These are phyloP conservation scores for Chenopodium berlandieri DNA, from an alignment of 148 eudicot genomes.

Conservation along the genomic window DNA sequence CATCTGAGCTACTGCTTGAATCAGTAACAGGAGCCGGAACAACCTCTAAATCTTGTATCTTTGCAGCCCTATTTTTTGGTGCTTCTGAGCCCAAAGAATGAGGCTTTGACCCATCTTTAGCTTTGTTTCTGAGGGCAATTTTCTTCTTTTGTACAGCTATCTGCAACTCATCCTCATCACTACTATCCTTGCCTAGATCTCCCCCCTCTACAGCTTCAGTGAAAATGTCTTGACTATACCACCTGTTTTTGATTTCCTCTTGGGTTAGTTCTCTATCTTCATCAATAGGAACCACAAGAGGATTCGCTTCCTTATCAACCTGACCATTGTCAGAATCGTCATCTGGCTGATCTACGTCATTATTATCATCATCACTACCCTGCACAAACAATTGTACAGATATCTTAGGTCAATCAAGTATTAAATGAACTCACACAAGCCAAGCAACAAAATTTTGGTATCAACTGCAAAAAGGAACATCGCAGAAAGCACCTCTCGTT, in stretches of 20 bases:
- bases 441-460: background rate
- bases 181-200: conserved; percentile 42
- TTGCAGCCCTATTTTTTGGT: conserved; percentile 33
- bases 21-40: conserved; percentile 83
- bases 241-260: conserved; percentile 59
- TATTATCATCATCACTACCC: conserved; percentile 36
- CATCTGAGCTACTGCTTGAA: conserved; percentile 79
- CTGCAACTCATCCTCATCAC: conserved; percentile 74
- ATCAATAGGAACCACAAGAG: conserved; percentile 64
- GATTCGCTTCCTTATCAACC: conserved; percentile 61
- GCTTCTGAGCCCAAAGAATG: background rate
- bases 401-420: background rate
- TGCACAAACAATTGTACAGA: conserved; percentile 8
- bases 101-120: conserved; percentile 22
- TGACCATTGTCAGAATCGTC: conserved; percentile 74
- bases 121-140: conserved; percentile 24
- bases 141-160: conserved; percentile 34
- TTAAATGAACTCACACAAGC: background rate
- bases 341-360: conserved; percentile 35
- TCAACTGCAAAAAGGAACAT: background rate
- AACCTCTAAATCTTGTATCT: conserved; percentile 64
- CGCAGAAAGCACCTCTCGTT: background rate
- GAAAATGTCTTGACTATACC: conserved; percentile 82
- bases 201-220: conserved; percentile 57
- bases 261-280: conserved; percentile 52